Evolutionary conservation across 2,329 filamentous ascomycete species (phyloP).

Genomic region (Botryosphaeria agaves): DNA sequence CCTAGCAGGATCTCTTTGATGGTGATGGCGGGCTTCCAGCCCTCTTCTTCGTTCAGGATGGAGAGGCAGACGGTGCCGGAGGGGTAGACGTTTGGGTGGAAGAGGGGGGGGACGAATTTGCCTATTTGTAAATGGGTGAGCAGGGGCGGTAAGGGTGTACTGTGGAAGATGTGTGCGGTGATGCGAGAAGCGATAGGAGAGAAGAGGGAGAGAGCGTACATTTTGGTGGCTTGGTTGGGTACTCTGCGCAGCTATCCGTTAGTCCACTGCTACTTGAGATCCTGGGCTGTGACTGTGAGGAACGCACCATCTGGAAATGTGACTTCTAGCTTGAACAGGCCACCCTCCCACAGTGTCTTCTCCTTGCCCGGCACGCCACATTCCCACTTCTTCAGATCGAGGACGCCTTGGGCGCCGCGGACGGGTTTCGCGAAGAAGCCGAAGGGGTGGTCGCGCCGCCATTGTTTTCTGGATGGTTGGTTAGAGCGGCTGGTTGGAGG

Average conservation of each 20-base stretch:
- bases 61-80: conserved; percentile 95
- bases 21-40: conserved; percentile 96
- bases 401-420: conserved; percentile 58
- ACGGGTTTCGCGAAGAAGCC: conserved; percentile 88
- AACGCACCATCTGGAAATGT: conserved; percentile 77
- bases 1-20: conserved; percentile 95
- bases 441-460: conserved; percentile 92
- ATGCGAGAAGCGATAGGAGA: not conserved
- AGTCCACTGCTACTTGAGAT: too few species aligned
- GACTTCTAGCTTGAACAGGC: conserved; percentile 85
- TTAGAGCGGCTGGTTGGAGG: conserved; percentile 9
- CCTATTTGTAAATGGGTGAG: too few species aligned
- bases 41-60: conserved; percentile 95
- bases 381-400: conserved; percentile 93
- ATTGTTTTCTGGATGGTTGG: conserved; percentile 56
- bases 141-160: too few species aligned
- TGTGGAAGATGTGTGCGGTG: too few species aligned
- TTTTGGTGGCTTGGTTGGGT: conserved; percentile 96
- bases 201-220: conserved; percentile 42
- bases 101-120: conserved; percentile 91
- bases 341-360: conserved; percentile 96
- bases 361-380: conserved; percentile 92
- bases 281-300: not conserved
- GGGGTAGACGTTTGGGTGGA: conserved; percentile 97
- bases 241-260: conserved; percentile 41